Evolutionary conservation across 192 early-diverging fungal species (phyloP).

Genomic region (Coemansia aciculifera): DNA sequence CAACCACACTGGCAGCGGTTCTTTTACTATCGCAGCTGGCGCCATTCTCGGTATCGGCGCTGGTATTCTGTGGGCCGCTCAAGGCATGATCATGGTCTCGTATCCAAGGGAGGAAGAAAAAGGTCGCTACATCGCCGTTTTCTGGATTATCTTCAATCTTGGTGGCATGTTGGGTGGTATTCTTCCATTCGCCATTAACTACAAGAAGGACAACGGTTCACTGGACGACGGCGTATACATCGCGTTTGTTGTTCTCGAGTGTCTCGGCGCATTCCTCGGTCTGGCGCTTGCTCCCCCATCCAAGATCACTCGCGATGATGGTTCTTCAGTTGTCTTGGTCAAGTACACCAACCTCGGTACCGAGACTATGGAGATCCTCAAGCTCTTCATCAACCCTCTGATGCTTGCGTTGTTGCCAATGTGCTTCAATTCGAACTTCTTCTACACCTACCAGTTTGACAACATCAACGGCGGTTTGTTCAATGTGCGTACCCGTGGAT

Average conservation of each 20-base stretch:
- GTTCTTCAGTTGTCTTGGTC: slow-evolving; percentile 65
- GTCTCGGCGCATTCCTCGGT: slow-evolving; percentile 62
- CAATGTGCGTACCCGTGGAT: slow-evolving; percentile 69
- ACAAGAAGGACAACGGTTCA: slow-evolving; percentile 48
- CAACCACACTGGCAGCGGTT: slow-evolving; percentile 59
- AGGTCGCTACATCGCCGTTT: slow-evolving; percentile 77
- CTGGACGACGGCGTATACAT: slow-evolving; percentile 71
- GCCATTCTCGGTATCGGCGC: slow-evolving; percentile 83
- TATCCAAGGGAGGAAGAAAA: slow-evolving; percentile 82
- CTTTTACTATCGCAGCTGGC: slow-evolving; percentile 72
- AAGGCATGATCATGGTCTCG: slow-evolving; percentile 83
- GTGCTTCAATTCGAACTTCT: slow-evolving; percentile 83
- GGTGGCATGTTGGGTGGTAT: slow-evolving; percentile 80
- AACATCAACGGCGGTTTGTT: slow-evolving; percentile 71
- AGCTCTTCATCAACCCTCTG: slow-evolving; percentile 73
- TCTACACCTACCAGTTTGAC: slow-evolving; percentile 83
- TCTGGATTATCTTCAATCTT: slow-evolving; percentile 88
- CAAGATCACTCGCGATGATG: slow-evolving; percentile 70
- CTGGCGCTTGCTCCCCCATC: slow-evolving; percentile 64
- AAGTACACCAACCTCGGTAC: slow-evolving; percentile 67
- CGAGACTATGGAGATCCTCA: slow-evolving; percentile 65
- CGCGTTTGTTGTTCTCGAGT: slow-evolving; percentile 78
- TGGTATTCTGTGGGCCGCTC: slow-evolving; percentile 76
- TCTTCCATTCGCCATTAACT: slow-evolving; percentile 73
- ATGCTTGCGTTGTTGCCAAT: slow-evolving; percentile 73